Conservation (phyloP, 306 rosid genomes). For the Albizia julibrissin region DNA sequence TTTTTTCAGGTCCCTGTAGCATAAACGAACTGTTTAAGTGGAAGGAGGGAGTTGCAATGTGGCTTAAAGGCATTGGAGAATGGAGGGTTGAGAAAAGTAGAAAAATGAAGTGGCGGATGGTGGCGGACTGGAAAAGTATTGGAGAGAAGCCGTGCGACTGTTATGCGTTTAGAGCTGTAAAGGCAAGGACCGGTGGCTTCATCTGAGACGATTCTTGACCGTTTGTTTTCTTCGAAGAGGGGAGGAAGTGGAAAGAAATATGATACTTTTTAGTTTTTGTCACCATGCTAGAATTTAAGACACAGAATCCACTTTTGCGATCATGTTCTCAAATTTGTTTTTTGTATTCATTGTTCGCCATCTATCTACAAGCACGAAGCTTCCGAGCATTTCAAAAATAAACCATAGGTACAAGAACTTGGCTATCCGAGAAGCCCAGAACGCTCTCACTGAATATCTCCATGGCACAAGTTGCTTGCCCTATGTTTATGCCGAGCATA, state of each 20-base stretch:
- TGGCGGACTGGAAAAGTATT: no score
- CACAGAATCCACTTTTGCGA: background rate
- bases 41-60: no score
- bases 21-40: no score
- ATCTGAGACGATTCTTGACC: background rate
- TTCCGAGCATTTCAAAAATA: conserved; percentile 39
- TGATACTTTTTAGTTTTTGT: background rate
- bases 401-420: conserved; percentile 49
- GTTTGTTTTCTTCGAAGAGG: background rate
- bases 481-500: conserved; percentile 64
- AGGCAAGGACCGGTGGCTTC: background rate
- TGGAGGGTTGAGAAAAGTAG: no score
- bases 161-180: background rate
- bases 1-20: no score
- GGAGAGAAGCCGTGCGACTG: background rate
- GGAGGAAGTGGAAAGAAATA: background rate
- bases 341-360: conserved; percentile 39
- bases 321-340: conserved; percentile 15
- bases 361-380: conserved; percentile 36
- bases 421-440: conserved; percentile 55
- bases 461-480: conserved; percentile 67
- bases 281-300: background rate
- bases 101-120: no score
- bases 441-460: conserved; percentile 65
- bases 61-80: no score